Evolutionary conservation across 805 yeast species (phyloP), one percentile per base, ranked within the genome.

Genomic region (Nakazawaea molendinolei): DNA sequence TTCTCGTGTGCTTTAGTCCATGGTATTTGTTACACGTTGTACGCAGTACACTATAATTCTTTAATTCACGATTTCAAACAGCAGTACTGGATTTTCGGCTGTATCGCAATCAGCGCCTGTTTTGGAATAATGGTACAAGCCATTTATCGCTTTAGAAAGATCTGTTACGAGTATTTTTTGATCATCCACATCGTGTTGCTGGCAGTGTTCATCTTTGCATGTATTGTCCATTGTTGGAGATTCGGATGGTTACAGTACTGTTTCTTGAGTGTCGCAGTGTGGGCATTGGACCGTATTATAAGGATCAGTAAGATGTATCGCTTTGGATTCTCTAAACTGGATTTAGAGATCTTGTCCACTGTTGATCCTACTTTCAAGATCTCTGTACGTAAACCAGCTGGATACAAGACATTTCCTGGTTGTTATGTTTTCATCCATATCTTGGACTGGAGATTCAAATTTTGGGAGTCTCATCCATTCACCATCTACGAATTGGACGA

Each of bases 381-480:
- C 28, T 43, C 43, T n/a, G 44, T 75, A 3, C 69, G 69, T 2
- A 62, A 61, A 17, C 75, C 79, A 0, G 45, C 48, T 1, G 44
- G 55, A 15, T 76, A 78, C 74, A 51, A 55, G 4, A 56, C 66
- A 3, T 52, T 56, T 28, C 79, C 81, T 0, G 84, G 84, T 3
- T 77, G 77, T 23, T 78, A 71, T 52, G 71, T 71, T 7, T 78
- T 69, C 44, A 50, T 77, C 17, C 74, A 75, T 46, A 58, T 71
- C 39, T 47, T 72, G 7, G 55, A 50, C 24, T 41, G 46, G 16
- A 61, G 65, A 26, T 45, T 56, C 39, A 57, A 68, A 35, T 60
- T 75, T 41, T 72, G 79, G 74, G 81, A 77, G 44, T 74, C 79
- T 2, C 84, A 78, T 48, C 85, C 85, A 1, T 77, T 78, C 49